These are phyloP conservation scores for Clavispora vitiphila DNA, from an alignment of 805 yeast species.

Conservation along the genomic window DNA sequence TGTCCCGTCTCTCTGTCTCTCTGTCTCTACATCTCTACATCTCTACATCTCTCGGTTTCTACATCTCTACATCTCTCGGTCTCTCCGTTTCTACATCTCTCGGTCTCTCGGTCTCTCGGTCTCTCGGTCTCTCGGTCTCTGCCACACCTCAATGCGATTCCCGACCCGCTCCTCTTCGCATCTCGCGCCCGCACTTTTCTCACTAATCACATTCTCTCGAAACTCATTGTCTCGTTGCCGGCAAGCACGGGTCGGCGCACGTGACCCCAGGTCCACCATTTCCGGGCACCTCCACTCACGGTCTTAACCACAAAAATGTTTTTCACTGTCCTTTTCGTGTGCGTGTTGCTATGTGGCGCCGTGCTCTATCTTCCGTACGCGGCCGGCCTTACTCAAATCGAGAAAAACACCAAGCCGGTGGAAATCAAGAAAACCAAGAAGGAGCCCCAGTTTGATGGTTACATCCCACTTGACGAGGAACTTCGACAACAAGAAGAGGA, in stretches of 20 bases:
- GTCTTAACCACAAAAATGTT: slow-evolving; percentile 24
- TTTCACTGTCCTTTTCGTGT: slow-evolving; percentile 32
- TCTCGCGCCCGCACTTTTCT: no score
- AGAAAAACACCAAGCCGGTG: slow-evolving; percentile 1
- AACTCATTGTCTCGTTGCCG: no score
- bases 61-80: no score
- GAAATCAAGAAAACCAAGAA: background rate
- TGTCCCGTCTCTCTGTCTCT: no score
- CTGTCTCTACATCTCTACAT: no score
- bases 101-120: no score
- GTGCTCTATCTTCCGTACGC: slow-evolving; percentile 43
- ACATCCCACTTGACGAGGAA: slow-evolving; percentile 39
- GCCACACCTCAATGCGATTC: no score
- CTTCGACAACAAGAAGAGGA: slow-evolving; percentile 9
- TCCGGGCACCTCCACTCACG: background rate
- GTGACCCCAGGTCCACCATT: background rate
- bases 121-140: no score
- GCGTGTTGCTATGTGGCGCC: slow-evolving; percentile 38
- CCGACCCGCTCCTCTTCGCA: no score
- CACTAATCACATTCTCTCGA: no score
- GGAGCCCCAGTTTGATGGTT: slow-evolving; percentile 22
- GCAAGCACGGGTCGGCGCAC: background rate
- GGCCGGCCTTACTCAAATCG: slow-evolving; percentile 41
- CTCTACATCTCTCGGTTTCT: no score
- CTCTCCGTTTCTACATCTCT: no score